A percentile compares a stretch with the other conserved stretches of the same genome.
Conservation (phyloP, 2,329 filamentous ascomycete species). For the Claviceps citrina region DNA sequence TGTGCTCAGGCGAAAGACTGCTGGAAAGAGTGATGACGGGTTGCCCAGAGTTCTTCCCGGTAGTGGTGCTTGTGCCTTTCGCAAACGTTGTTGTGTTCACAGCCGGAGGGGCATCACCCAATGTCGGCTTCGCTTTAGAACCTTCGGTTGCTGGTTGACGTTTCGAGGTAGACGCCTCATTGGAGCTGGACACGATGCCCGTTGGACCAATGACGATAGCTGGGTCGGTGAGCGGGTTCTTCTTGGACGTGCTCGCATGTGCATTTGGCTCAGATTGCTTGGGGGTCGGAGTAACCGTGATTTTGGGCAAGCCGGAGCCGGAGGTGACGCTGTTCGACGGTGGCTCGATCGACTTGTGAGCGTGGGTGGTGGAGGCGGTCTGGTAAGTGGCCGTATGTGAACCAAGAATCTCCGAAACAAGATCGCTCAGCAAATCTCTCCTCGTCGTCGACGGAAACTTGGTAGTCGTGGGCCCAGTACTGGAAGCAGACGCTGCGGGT, state of each 20-base stretch:
- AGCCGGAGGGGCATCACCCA: not conserved
- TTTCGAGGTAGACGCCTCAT: not conserved
- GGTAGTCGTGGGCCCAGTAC: conserved; percentile 9
- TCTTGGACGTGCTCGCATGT: not conserved
- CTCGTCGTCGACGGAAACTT: conserved; percentile 8
- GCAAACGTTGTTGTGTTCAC: conserved; percentile 2
- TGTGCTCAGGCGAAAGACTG: conserved; percentile 8
- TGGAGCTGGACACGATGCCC: conserved; percentile 11
- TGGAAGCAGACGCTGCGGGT: conserved; percentile 9
- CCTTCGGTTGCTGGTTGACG: not conserved
- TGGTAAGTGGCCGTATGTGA: not conserved
- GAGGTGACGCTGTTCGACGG: not conserved
- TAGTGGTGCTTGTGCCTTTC: not conserved
- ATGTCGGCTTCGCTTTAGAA: not conserved
- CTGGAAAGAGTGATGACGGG: conserved; percentile 11
- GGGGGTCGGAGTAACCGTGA: not conserved
- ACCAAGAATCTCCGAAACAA: conserved; percentile 12
- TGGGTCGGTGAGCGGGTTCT: conserved; percentile 3
- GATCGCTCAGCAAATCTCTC: conserved; percentile 9
- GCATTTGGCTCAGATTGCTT: not conserved
- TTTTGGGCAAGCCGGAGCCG: not conserved
- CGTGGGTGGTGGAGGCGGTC: not conserved
- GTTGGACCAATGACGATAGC: conserved; percentile 15
- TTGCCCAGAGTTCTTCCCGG: no score
- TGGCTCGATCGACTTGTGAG: not conserved